These are phyloP conservation scores for Peterozyma xylosa DNA, from an alignment of 805 yeast genomes.

Conservation along the genomic window DNA sequence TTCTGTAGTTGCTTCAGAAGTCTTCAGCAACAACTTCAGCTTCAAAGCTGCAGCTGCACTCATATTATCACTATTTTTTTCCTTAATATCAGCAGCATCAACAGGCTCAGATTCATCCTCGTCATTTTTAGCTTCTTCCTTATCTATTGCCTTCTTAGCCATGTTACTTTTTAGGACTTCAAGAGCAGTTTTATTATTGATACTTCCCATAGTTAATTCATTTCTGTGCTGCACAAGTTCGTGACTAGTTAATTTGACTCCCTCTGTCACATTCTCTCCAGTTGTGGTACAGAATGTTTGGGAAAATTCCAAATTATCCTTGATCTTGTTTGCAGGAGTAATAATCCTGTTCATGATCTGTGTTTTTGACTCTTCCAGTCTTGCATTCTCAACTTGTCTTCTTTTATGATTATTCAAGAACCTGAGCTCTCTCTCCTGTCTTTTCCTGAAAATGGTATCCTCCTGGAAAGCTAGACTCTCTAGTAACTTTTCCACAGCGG, in stretches of 20 bases:
- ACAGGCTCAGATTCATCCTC: slow-evolving; percentile 17
- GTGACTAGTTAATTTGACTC: slow-evolving; percentile 54
- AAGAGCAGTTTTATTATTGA: slow-evolving; percentile 66
- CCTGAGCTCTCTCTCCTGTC: slow-evolving; percentile 64
- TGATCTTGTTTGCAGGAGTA: slow-evolving; percentile 10
- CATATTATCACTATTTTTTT: slow-evolving; percentile 29
- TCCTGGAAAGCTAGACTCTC: slow-evolving; percentile 63
- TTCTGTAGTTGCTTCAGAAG: slow-evolving; percentile 13
- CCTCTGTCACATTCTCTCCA: slow-evolving; percentile 69
- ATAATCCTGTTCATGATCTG: slow-evolving; percentile 39
- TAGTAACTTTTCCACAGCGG: slow-evolving; percentile 69
- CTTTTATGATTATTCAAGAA: slow-evolving; percentile 60
- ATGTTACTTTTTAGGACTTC: slow-evolving; percentile 43
- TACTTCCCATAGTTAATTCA: slow-evolving; percentile 59
- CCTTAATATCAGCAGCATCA: slow-evolving; percentile 11
- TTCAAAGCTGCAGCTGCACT: slow-evolving; percentile 39
- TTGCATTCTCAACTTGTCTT: slow-evolving; percentile 39
- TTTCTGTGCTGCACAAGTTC: slow-evolving; percentile 63
- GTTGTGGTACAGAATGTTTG: slow-evolving; percentile 39
- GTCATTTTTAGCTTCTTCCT: slow-evolving; percentile 15
- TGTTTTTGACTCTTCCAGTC: slow-evolving; percentile 35
- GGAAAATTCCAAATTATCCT: slow-evolving; percentile 7
- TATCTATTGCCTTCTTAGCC: slow-evolving; percentile 9
- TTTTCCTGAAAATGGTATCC: slow-evolving; percentile 63
- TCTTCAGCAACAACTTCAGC: slow-evolving; percentile 20